Evolutionary conservation across 345 rosid genomes (phyloP).

Genomic region (Pugionium cornutum): DNA sequence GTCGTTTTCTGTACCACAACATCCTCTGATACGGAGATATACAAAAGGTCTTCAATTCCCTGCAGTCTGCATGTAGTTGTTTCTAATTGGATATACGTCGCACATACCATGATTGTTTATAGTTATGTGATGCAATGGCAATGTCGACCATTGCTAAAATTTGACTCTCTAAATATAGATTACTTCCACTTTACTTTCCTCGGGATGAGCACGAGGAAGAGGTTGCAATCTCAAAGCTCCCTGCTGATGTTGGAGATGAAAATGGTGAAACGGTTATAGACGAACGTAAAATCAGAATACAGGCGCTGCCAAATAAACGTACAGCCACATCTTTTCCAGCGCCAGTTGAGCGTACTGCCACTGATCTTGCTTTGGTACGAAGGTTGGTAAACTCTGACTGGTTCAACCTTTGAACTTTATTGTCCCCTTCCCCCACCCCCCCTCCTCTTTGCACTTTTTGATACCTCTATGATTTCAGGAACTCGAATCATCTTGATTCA

Average conservation of each 20-base stretch:
- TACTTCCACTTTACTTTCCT: constrained; percentile 96
- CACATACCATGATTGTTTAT: constrained; percentile 9
- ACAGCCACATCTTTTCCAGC: constrained; percentile 55
- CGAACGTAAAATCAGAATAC: constrained; percentile 96
- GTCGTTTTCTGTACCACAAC: constrained; percentile 89
- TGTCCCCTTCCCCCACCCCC: background rate
- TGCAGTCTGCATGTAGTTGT: background rate
- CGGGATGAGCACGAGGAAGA: constrained; percentile 95
- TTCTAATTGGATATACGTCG: background rate
- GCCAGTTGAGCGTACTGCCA: constrained; percentile 60
- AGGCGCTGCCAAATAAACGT: constrained; percentile 80
- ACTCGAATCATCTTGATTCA: constrained; percentile 76
- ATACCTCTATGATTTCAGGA: constrained; percentile 53
- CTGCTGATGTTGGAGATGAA: constrained; percentile 97
- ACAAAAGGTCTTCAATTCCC: constrained; percentile 55
- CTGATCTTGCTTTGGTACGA: constrained; percentile 77
- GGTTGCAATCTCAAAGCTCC: constrained; percentile 85
- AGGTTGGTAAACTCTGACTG: constrained; percentile 58
- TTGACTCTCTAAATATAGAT: constrained; percentile 49
- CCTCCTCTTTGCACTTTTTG: constrained; percentile 4
- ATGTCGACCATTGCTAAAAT: constrained; percentile 19
- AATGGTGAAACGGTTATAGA: constrained; percentile 94
- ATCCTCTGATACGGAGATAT: constrained; percentile 86
- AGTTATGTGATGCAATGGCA: constrained; percentile 12
- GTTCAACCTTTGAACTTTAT: background rate